Evolutionary conservation across 345 rosid genomes (phyloP).

Genomic region (Eucalyptus cladocalyx): DNA sequence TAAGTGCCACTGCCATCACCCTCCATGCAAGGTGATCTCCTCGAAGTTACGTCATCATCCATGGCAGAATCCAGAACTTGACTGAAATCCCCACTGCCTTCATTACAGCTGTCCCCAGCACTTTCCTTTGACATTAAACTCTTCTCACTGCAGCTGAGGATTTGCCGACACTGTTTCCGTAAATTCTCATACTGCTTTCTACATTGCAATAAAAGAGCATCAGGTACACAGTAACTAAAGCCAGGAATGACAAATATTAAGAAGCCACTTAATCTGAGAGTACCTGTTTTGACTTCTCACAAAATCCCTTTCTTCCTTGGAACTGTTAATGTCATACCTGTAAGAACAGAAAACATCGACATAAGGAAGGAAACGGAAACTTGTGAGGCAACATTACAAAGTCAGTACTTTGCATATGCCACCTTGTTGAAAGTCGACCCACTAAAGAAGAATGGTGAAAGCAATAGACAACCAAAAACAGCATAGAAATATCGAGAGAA

Average conservation of each 20-base stretch:
- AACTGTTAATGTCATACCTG: constrained; percentile 67
- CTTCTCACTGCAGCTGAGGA: constrained; percentile 20
- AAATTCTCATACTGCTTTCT: constrained; percentile 64
- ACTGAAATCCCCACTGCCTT: constrained; percentile 23
- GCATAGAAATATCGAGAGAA: background rate
- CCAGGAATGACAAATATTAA: background rate
- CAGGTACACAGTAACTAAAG: background rate
- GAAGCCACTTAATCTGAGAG: background rate
- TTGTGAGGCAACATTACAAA: background rate
- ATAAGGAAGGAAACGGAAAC: background rate
- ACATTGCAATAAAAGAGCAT: background rate
- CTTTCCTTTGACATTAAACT: constrained; percentile 23
- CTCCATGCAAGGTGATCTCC: background rate
- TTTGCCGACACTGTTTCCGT: constrained; percentile 43
- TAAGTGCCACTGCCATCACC: background rate
- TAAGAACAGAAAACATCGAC: background rate
- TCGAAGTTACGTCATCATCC: constrained; percentile 19
- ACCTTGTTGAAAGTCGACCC: background rate
- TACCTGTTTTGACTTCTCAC: constrained; percentile 50
- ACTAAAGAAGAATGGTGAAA: background rate
- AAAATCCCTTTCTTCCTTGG: constrained; percentile 55
- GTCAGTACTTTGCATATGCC: background rate
- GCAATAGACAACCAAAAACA: background rate
- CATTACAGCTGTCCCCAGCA: constrained; percentile 18
- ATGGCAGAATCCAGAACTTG: constrained; percentile 30